Conservation (phyloP, 2,329 filamentous ascomycete genomes). For the Orbilia oligospora region DNA sequence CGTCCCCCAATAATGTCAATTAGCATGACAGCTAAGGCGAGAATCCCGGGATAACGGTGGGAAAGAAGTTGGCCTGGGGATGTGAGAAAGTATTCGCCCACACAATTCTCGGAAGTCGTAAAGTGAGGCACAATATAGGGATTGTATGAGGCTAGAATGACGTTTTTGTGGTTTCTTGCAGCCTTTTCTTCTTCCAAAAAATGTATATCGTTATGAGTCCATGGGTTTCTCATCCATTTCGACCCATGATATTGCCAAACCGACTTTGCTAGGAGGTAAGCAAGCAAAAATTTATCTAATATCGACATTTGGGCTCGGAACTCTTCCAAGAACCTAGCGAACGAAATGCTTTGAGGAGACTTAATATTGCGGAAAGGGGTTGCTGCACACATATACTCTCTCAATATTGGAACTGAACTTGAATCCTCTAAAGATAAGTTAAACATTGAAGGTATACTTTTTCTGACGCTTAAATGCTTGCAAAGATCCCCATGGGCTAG, state of each 20-base stretch:
- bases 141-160: constrained; percentile 18
- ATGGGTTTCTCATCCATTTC: constrained; percentile 51
- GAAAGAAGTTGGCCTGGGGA: constrained; percentile 12
- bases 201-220: constrained; percentile 45
- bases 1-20: constrained; percentile 36
- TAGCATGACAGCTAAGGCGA: constrained; percentile 35
- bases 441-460: constrained; percentile 25
- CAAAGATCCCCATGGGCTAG: constrained; percentile 39
- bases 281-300: constrained; percentile 34
- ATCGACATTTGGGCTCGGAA: constrained; percentile 22
- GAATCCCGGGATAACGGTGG: constrained; percentile 39
- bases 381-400: neutral
- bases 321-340: constrained; percentile 17
- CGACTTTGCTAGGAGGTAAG: constrained; percentile 44
- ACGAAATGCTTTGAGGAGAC: neutral
- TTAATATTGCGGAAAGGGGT: constrained; percentile 10
- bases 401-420: constrained; percentile 9
- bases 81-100: constrained; percentile 33
- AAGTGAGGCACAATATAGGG: constrained; percentile 38
- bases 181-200: constrained; percentile 14
- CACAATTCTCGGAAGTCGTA: neutral
- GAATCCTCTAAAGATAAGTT: constrained; percentile 29
- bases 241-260: constrained; percentile 57
- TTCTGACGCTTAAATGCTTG: constrained; percentile 11
- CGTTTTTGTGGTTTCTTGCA: neutral